Base-by-base conservation (phyloP, 768 basidiomycete genomes). In the Tricholoma saponaceum region DNA sequence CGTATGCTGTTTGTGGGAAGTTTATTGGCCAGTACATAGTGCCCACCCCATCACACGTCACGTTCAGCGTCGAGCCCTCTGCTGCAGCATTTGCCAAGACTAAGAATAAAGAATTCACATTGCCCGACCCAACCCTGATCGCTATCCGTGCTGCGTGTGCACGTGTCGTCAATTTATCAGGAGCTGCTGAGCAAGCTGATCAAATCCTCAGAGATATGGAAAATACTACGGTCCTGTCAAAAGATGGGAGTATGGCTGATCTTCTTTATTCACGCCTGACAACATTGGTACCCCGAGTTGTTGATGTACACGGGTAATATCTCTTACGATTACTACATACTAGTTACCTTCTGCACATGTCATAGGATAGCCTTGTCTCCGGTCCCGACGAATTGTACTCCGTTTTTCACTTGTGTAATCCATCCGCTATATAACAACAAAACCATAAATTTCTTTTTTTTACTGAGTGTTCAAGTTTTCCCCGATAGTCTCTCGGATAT, bases 121-220 rank as follows among this genome's bases (percentile, higher is more conserved):
- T 47, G 23, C 46, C 46, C 13, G 46, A 47, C 14, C 56, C 55
- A 20, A 35, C 2, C 14, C 53, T 52, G 18, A 18, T 63, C 14
- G 52, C 57, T 12, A 13, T 77, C 18, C 76, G 72, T 55, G 74
- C 73, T 6, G 63, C 67, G 13, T 74, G 70, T 57, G 72, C 74
- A 8, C 65, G 69, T 28, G 70, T 76, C n/a, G 69, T 66, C 14
- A 58, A 71, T 62, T 64, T 75, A 33, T 76, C 75, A 1, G 74
- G 76, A 26, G 74, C 70, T 20, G 63, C 63, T 0, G 62, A 68
- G 56, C 67, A 70, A 53, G 62, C 76, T 8, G 67, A 73, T 26
- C 58, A 43, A 26, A 57, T 74, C 26, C 51, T 62, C 14, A 50
- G 58, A 26, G 70, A 75, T 55, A 44, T 69, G 30, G 68, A 69